phyloP scores from a whole-genome alignment of 768 basidiomycete species.

The Psilocybe subaeruginosa region DNA sequence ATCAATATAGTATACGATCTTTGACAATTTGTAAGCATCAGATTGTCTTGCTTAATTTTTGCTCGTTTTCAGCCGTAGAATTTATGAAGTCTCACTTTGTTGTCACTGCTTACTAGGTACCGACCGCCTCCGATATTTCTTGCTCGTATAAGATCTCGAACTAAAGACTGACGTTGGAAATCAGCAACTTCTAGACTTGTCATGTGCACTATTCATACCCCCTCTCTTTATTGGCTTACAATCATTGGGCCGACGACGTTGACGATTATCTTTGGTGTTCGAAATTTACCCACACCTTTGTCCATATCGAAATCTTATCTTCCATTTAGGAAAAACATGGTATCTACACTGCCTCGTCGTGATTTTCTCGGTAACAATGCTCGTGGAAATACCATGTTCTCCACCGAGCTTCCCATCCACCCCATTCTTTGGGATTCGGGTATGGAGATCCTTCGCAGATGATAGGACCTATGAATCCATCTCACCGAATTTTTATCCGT shows the following conservation, averaged over 20 bases:
- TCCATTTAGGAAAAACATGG: background rate
- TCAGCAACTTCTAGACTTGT: too few species aligned
- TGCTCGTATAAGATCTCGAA: too few species aligned
- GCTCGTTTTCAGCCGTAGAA: too few species aligned
- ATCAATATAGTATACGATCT: too few species aligned
- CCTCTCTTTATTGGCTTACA: background rate
- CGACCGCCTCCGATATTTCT: too few species aligned
- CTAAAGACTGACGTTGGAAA: too few species aligned
- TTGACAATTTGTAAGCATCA: too few species aligned
- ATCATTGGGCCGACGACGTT: background rate
- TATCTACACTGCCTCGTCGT: background rate
- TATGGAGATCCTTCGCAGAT: background rate
- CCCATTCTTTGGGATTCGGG: too few species aligned
- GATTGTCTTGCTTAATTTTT: too few species aligned
- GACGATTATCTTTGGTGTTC: background rate
- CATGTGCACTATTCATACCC: background rate
- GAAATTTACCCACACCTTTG: background rate
- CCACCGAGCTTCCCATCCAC: background rate
- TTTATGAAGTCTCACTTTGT: too few species aligned
- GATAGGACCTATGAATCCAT: background rate
- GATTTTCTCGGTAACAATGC: background rate
- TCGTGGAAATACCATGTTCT: background rate
- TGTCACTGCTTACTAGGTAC: too few species aligned
- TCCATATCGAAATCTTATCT: conserved; percentile 1
- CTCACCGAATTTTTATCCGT: background rate